Percentiles rank a stretch among this genome's conserved stretches.
Evolutionary conservation across 805 yeast species (phyloP).

Genomic region (Pichia ethanolica): DNA sequence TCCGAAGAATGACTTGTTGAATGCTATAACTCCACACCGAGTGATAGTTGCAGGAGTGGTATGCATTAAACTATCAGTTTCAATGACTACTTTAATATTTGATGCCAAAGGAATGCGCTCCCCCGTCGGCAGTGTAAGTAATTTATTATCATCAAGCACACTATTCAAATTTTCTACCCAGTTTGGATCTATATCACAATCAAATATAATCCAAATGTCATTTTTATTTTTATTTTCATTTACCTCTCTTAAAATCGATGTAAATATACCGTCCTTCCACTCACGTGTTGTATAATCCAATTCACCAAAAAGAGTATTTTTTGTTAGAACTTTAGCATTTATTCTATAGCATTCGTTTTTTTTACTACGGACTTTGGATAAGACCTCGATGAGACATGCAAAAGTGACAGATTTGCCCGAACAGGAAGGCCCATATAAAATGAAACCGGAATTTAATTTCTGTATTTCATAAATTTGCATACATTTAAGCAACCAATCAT

Average conservation of each 20-base stretch:
- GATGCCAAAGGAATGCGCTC: conserved; percentile 67
- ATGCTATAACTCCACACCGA: conserved; percentile 85
- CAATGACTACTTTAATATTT: conserved; percentile 65
- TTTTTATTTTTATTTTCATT: conserved; percentile 50
- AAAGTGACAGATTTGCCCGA: conserved; percentile 63
- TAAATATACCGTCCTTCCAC: conserved; percentile 86
- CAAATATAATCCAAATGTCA: conserved; percentile 73
- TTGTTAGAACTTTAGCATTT: conserved; percentile 71
- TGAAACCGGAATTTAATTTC: conserved; percentile 64
- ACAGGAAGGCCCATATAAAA: conserved; percentile 72
- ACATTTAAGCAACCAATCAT: conserved; percentile 46
- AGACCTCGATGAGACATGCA: conserved; percentile 36
- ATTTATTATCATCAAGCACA: conserved; percentile 80
- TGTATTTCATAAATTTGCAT: conserved; percentile 58
- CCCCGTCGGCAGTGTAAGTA: conserved; percentile 82
- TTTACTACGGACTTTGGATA: conserved; percentile 26
- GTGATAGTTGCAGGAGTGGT: conserved; percentile 91
- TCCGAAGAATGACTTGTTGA: conserved; percentile 32
- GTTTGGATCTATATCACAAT: conserved; percentile 88
- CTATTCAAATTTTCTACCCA: conserved; percentile 92
- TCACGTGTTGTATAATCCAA: conserved; percentile 75
- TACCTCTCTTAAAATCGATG: conserved; percentile 55
- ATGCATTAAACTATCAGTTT: conserved; percentile 53
- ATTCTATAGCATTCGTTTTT: conserved; percentile 33
- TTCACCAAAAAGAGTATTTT: conserved; percentile 59